Conservation (phyloP, 2,329 filamentous ascomycete species). For the Penicillium sp. region DNA sequence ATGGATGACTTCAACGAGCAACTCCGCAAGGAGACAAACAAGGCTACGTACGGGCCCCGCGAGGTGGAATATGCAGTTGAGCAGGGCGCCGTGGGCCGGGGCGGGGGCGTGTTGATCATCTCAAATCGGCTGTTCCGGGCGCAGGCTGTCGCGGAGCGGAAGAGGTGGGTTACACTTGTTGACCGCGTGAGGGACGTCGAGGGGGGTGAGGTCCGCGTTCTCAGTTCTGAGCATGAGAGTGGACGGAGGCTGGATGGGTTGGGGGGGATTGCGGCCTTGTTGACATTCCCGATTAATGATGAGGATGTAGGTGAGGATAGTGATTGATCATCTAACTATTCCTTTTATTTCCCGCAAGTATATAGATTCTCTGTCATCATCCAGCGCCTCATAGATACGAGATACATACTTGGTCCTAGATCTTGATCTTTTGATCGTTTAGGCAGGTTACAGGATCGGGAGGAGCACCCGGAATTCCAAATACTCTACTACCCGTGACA, state of each 20-base stretch:
- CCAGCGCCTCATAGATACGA: background rate
- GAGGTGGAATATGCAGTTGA: conserved; percentile 83
- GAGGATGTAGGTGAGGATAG: conserved; percentile 58
- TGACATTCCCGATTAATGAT: conserved; percentile 88
- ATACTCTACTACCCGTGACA: background rate
- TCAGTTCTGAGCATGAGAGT: conserved; percentile 94
- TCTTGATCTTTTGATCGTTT: background rate
- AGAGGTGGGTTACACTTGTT: conserved; percentile 81
- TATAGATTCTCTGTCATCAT: background rate
- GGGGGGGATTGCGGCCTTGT: conserved; percentile 84
- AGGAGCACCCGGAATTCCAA: background rate
- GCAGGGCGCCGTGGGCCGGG: conserved; percentile 85
- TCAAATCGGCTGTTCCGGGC: conserved; percentile 88
- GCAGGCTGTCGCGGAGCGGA: conserved; percentile 75
- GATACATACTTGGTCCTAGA: background rate
- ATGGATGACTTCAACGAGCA: conserved; percentile 84
- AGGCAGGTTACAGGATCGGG: background rate
- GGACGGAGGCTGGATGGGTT: conserved; percentile 81
- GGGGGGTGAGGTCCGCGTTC: conserved; percentile 84
- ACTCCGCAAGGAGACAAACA: conserved; percentile 81
- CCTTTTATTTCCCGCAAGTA: background rate
- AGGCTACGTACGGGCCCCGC: conserved; percentile 85
- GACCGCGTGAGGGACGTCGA: conserved; percentile 81
- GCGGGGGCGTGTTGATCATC: conserved; percentile 83
- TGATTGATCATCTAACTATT: conserved; percentile 11